Base-by-base conservation (phyloP, 2,329 filamentous ascomycete species). In the Epichloe coenophiala region DNA sequence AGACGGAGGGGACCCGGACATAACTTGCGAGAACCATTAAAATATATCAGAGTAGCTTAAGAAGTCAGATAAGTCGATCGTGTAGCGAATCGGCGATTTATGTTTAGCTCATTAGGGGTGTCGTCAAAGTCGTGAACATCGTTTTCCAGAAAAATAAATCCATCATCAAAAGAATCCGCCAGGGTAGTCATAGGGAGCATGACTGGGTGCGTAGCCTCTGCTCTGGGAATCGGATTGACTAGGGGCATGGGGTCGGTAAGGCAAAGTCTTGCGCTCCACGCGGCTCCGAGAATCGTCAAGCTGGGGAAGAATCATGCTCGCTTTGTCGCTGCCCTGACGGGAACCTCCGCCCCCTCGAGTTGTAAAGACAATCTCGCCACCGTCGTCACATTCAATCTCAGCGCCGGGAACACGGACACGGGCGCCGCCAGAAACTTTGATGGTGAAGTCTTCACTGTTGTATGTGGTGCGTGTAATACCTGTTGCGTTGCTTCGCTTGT, bases 401-500 rank as follows among this genome's bases (percentile, higher is more conserved):
- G 78, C 70, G 31, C 74, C 73, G 38, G 74, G 74, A 27, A 81
- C 70, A 55, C 75, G 73, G 51, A 83, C 72, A 21, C 74, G 68
- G n/a, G 77, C 73, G 35, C 69, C 69, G 12, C 76, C 77, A 23
- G 71, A 75, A 45, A 83, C 70, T 56, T 77, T 77, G 61, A 83
- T 81, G 15, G 77, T 83, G 51, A 81, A 69, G 54, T 81, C 77
- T 38, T 82, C 77, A 50, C 54, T 71, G 51, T 71, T 74, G 3
- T 64, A 64, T 4, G 64, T 68, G 6, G 75, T 77, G 36, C 75
- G 69, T 4, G 79, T 83, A 9, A 80, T 78, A 40, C 77, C 73
- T 12, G 80, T 83, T 0, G 79, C 80, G 33, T 76, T 77, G 49
- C 78, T 82, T 55, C 76, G 75, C 56, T 73, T 74, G 62, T 75